These are phyloP conservation scores for Hypoxylon perforatum DNA, from an alignment of 495 filamentous ascomycete genomes.

Conservation along the genomic window DNA sequence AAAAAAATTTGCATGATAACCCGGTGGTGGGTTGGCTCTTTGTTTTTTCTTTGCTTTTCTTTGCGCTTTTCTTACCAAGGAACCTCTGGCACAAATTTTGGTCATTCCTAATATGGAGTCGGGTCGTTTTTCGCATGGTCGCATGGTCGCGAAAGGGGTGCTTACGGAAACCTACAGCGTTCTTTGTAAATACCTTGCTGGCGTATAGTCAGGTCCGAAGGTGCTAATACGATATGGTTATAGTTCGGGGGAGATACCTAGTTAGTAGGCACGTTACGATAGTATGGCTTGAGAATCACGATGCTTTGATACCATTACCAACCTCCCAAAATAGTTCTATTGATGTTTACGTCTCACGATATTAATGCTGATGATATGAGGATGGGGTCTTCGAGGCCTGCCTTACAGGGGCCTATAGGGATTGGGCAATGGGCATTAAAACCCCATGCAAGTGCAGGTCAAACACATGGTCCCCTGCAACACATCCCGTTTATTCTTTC, in stretches of 20 bases:
- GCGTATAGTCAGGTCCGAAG: neutral
- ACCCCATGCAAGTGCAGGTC: constrained; percentile 22
- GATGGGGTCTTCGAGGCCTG: too few relatives aligned
- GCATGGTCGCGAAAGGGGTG: constrained; percentile 14
- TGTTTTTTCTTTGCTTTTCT: neutral
- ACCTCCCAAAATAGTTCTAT: neutral
- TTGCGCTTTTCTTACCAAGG: too few relatives aligned
- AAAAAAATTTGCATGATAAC: constrained; percentile 27
- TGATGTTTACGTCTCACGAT: neutral
- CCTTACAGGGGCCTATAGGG: constrained; percentile 19
- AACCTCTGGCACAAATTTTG: constrained; percentile 9
- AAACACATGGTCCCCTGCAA: constrained; percentile 39
- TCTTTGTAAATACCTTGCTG: constrained; percentile 13
- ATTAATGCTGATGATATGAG: too few relatives aligned
- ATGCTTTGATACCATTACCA: neutral
- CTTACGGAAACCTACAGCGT: neutral
- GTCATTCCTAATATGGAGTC: constrained; percentile 25
- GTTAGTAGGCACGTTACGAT: neutral
- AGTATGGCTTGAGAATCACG: neutral
- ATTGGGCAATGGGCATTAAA: constrained; percentile 18
- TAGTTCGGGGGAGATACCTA: neutral
- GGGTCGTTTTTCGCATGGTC: constrained; percentile 29
- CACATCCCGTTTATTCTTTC: constrained; percentile 37
- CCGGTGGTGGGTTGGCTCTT: constrained; percentile 7
- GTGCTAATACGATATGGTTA: too few relatives aligned